A percentile compares a stretch with the other conserved stretches of the same genome.
Conservation (phyloP, 352 stramenopile genomes). For the Elongisporangium senticosum region DNA sequence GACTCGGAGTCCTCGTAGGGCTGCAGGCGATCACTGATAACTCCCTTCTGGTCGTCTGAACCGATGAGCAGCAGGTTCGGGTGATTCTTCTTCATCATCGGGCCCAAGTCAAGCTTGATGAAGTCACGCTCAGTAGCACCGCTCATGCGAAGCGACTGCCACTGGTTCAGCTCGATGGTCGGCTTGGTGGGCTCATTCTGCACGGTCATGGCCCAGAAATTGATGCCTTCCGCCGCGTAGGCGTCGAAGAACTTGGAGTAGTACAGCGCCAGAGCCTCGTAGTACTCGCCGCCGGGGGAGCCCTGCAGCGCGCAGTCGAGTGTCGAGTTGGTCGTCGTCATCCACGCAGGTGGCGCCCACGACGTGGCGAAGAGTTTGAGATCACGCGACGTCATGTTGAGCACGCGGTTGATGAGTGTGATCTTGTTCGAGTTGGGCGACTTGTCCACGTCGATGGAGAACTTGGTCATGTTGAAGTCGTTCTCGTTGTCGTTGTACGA, state of each 20-base stretch:
- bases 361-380: constrained; percentile 64
- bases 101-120: constrained; percentile 64
- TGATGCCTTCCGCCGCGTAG: constrained; percentile 50
- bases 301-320: constrained; percentile 43
- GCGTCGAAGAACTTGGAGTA: constrained; percentile 77
- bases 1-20: constrained; percentile 29
- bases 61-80: constrained; percentile 72
- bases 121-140: constrained; percentile 38
- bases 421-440: constrained; percentile 26
- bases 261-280: constrained; percentile 61
- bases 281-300: constrained; percentile 30
- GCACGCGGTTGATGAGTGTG: constrained; percentile 24
- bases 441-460: constrained; percentile 70
- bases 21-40: constrained; percentile 27
- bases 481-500: constrained; percentile 31
- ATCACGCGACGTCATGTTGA: constrained; percentile 21
- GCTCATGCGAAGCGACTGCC: constrained; percentile 44
- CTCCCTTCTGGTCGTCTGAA: constrained; percentile 73
- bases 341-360: constrained; percentile 75
- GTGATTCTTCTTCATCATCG: constrained; percentile 46
- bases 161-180: constrained; percentile 20
- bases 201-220: constrained; percentile 65
- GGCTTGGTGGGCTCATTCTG: constrained; percentile 70
- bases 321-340: constrained; percentile 58
- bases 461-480: constrained; percentile 46